Percentiles rank a stretch among this genome's conserved stretches.
Evolutionary conservation across 169 alveolate species (phyloP).

Genomic region (Pseudocohnilembus persalinus): DNA sequence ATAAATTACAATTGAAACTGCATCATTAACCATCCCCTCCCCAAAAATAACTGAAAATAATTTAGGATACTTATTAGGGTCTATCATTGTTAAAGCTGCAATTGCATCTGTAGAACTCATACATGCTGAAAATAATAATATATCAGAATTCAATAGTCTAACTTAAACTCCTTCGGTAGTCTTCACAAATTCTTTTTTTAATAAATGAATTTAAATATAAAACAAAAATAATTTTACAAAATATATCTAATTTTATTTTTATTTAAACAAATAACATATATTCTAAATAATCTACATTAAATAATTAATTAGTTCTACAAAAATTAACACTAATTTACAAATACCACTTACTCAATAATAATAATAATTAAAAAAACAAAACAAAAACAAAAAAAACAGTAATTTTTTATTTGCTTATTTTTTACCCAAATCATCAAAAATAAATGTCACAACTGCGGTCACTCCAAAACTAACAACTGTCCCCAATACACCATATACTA

Average conservation of each 20-base stretch:
- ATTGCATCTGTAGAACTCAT: constrained; percentile 75
- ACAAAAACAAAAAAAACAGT: too few relatives aligned
- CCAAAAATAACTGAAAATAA: constrained; percentile 74
- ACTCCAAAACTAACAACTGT: constrained; percentile 61
- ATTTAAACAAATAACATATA: too few relatives aligned
- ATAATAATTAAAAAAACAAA: too few relatives aligned
- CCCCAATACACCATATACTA: constrained; percentile 66
- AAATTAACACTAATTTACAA: not conserved
- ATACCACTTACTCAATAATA: too few relatives aligned
- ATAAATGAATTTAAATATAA: too few relatives aligned
- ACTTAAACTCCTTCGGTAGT: not conserved
- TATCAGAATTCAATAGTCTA: constrained; percentile 22
- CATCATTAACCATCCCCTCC: constrained; percentile 82
- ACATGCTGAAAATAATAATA: constrained; percentile 44
- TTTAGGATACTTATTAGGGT: constrained; percentile 63
- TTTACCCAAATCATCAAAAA: constrained; percentile 37
- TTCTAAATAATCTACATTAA: constrained; percentile 11
- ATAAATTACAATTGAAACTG: constrained; percentile 69
- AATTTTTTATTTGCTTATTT: too few relatives aligned
- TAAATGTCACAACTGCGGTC: constrained; percentile 46
- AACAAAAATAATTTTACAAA: too few relatives aligned
- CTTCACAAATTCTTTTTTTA: not conserved
- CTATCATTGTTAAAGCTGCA: constrained; percentile 68
- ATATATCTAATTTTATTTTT: too few relatives aligned
- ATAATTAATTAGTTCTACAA: constrained; percentile 18